Evolutionary conservation across 164 flowering plant genomes (phyloP).

Genomic region (Magnolia officinalis): DNA sequence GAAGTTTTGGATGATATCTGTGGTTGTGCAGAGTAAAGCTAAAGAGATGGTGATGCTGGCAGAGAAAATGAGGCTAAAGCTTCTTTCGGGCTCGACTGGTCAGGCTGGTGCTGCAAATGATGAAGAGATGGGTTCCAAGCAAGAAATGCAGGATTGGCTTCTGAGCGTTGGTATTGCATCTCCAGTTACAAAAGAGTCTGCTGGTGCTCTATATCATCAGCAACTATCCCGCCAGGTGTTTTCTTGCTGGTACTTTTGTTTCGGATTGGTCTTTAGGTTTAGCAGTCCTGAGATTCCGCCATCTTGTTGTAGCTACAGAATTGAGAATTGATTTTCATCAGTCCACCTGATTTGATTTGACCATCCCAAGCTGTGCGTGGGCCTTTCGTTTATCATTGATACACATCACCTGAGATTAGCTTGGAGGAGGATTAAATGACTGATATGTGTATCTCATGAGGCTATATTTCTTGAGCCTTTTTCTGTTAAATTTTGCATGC

Average conservation of each 20-base stretch:
- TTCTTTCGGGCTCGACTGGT: slow-evolving; percentile 60
- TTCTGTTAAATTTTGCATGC: not conserved
- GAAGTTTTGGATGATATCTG: not conserved
- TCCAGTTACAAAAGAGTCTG: slow-evolving; percentile 94
- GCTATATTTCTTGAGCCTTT: not conserved
- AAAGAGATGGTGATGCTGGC: slow-evolving; percentile 98
- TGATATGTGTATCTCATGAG: not conserved
- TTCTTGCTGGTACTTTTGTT: slow-evolving; percentile 3
- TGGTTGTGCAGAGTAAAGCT: slow-evolving; percentile 71
- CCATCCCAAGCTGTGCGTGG: not conserved
- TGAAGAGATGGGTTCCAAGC: slow-evolving; percentile 84
- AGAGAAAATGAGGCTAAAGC: slow-evolving; percentile 93
- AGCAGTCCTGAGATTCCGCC: not conserved
- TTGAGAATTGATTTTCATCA: not conserved
- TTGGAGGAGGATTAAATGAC: not conserved
- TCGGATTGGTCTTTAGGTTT: not conserved
- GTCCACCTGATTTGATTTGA: not conserved
- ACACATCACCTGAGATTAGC: not conserved
- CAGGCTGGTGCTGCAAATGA: slow-evolving; percentile 51
- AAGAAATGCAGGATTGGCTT: slow-evolving; percentile 95
- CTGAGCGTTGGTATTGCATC: slow-evolving; percentile 93
- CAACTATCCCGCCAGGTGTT: slow-evolving; percentile 95
- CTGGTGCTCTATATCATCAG: slow-evolving; percentile 96
- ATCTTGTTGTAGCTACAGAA: not conserved
- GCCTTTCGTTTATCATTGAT: not conserved